phyloP scores from a whole-genome alignment of 2,329 filamentous ascomycete species.

The Botryotinia convoluta region DNA sequence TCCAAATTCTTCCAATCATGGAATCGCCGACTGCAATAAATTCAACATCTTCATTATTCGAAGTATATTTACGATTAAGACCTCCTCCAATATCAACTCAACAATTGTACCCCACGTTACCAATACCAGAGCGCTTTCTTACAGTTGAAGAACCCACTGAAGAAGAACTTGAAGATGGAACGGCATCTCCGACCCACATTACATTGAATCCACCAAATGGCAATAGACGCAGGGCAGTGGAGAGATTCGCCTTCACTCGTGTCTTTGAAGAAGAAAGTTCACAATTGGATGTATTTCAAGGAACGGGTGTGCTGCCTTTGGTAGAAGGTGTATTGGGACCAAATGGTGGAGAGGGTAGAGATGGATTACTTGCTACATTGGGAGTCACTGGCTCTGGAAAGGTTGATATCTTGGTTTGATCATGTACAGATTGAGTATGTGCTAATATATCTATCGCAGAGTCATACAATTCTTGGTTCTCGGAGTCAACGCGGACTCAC shows the following conservation, averaged over 20 bases:
- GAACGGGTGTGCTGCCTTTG: conserved; percentile 70
- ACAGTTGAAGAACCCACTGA: conserved; percentile 63
- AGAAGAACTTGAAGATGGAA: conserved; percentile 40
- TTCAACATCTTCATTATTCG: conserved; percentile 65
- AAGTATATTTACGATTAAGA: conserved; percentile 84
- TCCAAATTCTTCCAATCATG: conserved; percentile 34
- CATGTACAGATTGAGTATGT: background rate
- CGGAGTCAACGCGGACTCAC: conserved; percentile 83
- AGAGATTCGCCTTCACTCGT: conserved; percentile 90
- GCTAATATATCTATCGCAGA: conserved; percentile 51
- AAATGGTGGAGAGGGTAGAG: conserved; percentile 72
- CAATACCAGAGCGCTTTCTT: conserved; percentile 66
- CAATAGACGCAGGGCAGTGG: conserved; percentile 77
- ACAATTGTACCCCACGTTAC: conserved; percentile 39
- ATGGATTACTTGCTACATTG: conserved; percentile 85
- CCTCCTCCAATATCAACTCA: conserved; percentile 51
- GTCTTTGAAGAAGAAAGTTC: conserved; percentile 86
- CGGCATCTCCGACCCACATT: conserved; percentile 62
- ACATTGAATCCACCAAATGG: conserved; percentile 80
- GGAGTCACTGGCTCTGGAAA: conserved; percentile 96
- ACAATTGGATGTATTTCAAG: conserved; percentile 84
- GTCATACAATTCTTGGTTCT: conserved; percentile 91
- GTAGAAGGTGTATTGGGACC: conserved; percentile 78
- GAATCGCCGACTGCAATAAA: conserved; percentile 41
- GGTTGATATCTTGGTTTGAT: conserved; percentile 48